Base-by-base conservation (phyloP, 495 filamentous ascomycete genomes). In the Endocarpon pusillum region DNA sequence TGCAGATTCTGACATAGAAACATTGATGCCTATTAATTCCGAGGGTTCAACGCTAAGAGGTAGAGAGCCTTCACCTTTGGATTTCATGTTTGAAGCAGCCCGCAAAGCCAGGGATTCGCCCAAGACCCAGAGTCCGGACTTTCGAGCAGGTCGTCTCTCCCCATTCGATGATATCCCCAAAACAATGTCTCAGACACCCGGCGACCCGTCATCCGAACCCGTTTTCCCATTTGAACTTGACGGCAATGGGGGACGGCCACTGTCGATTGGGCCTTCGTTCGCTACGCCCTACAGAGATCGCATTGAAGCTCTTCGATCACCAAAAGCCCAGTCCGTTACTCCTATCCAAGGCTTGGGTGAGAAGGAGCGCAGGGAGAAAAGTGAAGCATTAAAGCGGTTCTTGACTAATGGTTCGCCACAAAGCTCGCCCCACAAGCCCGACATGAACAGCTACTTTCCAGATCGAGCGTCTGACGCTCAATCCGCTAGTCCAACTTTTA, bases 71-170 rank as follows among this genome's bases (percentile, higher is more conserved):
- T 87, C 84, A 15, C 83, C 84, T 1, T 60, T 96, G 6, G 84
- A 94, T 42, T 62, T 86, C 34, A 72, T 96, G 40, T 94, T 96
- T 61, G 75, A 75, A 36, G 83, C 83, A 25, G 79, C 91, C 42
- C 67, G 77, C 26, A 75, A 78, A 39, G 76, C 74, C 22, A 59
- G 69, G 39, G 51, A 42, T 12, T 32, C 42, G 7, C 55, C 52
- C 21, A 29, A 50, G 25, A 39, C 66, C 52, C 41, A 52, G 52
- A 53, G 65, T 57, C 45, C 54, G 4, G 54, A 73, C 52, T 39
- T 58, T 46, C 32, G 50, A 39, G 35, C 54, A 53, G 35, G 45
- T 44, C 20, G 44, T 44, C 37, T 42, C 32, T 54, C 53, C 34
- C 55, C 57, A 27, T 24, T 23, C n/a, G 26, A 33, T 25, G 41